Evolutionary conservation across 2,329 filamentous ascomycete genomes (phyloP), one percentile per base, ranked within the genome.

Genomic region (Ceratocystis lukuohia): DNA sequence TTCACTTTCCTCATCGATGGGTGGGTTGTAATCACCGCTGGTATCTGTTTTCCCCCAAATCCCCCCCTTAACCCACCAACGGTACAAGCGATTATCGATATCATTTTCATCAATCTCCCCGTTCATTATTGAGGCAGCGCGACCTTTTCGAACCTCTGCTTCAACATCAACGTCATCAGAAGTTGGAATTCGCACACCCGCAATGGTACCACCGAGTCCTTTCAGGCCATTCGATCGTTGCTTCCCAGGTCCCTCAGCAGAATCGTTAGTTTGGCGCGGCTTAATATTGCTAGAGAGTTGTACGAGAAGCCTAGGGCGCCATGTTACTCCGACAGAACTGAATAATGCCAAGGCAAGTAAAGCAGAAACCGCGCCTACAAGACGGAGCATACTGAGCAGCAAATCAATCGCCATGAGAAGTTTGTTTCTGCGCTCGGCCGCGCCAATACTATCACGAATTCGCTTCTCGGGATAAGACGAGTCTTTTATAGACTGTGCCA

Each of bases 1-100:
- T 57, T 87, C 80, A 10, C 84, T 79, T 2, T 84, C 80, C 20
- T 67, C 66, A 3, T 77, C 73, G 10, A 78, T 74, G 6, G 75
- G 72, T 0, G 86, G 86, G 41, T 79, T 74, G 74, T 92, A 97
- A 69, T 93, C 88, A 33, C 88, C 89, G 72, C 89, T 96, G 4
- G 80, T 80, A 73, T 97, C 93, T 41, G 86, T 80, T 17, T 87
- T 86, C 1, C 93, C 92, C 86, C 91, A 96, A 77, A 89, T 89
- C 6, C 89, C 91, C 22, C 90, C 91, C 65, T 81, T 79, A 64
- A 88, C 85, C 88, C 91, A 97, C 84, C 92, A 94, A 37, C 80
- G 79, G 74, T 96, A 97, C 1, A 96, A 77, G 67, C 85, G 86
- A 1, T 82, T 80, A 69, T 93, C 88, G 1, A 96, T 78, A 48